These are phyloP conservation scores for Chlorella ohadii DNA, from an alignment of 139 green algal species.

Conservation along the genomic window DNA sequence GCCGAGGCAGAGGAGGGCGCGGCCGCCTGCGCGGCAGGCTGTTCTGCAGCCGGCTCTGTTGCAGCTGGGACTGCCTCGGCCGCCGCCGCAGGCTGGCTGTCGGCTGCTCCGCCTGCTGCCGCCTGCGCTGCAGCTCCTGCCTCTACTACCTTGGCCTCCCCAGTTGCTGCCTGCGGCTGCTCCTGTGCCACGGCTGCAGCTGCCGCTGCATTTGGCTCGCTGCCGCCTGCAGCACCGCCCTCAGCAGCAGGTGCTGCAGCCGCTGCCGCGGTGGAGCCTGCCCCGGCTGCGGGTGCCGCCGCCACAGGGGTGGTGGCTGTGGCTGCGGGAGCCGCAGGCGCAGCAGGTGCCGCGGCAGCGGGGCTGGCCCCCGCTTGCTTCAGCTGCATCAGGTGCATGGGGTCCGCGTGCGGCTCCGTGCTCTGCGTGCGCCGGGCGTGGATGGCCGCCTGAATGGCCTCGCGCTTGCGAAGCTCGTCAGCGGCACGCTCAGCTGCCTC, in stretches of 20 bases:
- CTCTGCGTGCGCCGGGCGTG: conserved; percentile 12
- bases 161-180: not conserved
- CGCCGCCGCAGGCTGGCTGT: not conserved
- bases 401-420: not conserved
- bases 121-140: not conserved
- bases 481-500: conserved; percentile 5
- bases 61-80: not conserved
- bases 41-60: too few species aligned
- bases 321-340: too few species aligned
- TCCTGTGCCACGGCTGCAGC: not conserved
- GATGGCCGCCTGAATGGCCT: conserved; percentile 31
- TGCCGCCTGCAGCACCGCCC: too few species aligned
- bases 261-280: too few species aligned
- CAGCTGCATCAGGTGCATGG: conserved; percentile 33
- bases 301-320: too few species aligned
- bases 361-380: not conserved
- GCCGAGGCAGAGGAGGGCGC: not conserved
- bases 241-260: too few species aligned
- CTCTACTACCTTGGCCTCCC: not conserved
- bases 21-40: not conserved
- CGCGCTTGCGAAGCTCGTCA: conserved; percentile 22
- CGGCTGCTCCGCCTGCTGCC: not conserved
- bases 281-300: too few species aligned
- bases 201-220: not conserved
- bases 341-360: too few species aligned